A percentile compares a stretch with the other conserved stretches of the same genome.
Evolutionary conservation across 352 stramenopile species (phyloP).

Genomic region (Phytophthora vignae): DNA sequence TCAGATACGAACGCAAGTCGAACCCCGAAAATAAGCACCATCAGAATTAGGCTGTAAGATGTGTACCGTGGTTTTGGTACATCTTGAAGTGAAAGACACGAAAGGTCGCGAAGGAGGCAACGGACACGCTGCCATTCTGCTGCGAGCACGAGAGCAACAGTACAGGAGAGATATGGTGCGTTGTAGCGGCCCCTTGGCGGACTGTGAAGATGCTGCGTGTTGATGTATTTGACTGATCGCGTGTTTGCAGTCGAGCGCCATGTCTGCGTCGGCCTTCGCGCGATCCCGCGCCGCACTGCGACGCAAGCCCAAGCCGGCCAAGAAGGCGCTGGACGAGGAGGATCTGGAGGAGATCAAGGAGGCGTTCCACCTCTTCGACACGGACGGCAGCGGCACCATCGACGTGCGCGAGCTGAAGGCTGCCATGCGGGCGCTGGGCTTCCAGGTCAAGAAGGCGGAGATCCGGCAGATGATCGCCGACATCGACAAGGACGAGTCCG

Average conservation of each 20-base stretch:
- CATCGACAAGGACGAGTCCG: slow-evolving; percentile 95
- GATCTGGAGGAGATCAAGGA: slow-evolving; percentile 94
- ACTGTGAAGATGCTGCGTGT: neutral
- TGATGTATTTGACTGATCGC: neutral
- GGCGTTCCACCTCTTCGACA: slow-evolving; percentile 95
- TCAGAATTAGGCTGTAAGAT: neutral
- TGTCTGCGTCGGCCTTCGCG: slow-evolving; percentile 73
- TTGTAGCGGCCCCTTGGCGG: neutral
- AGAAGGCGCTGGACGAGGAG: slow-evolving; percentile 92
- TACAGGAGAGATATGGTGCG: slow-evolving; percentile 26
- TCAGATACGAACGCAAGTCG: slow-evolving; percentile 8
- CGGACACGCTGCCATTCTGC: slow-evolving; percentile 24
- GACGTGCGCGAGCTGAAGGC: slow-evolving; percentile 95
- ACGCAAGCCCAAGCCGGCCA: slow-evolving; percentile 66
- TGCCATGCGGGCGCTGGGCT: slow-evolving; percentile 94
- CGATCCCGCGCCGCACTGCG: slow-evolving; percentile 64
- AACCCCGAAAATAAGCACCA: slow-evolving; percentile 16
- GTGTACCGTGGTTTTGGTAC: neutral
- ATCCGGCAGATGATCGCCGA: slow-evolving; percentile 94
- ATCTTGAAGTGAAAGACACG: neutral
- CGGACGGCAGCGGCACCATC: slow-evolving; percentile 90
- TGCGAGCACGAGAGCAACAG: neutral
- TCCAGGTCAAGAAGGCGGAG: slow-evolving; percentile 94
- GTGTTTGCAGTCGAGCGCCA: slow-evolving; percentile 46
- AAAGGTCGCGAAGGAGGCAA: slow-evolving; percentile 11